Conservation (phyloP, 2,329 filamentous ascomycete genomes). For the Exophiala alcalophila region DNA sequence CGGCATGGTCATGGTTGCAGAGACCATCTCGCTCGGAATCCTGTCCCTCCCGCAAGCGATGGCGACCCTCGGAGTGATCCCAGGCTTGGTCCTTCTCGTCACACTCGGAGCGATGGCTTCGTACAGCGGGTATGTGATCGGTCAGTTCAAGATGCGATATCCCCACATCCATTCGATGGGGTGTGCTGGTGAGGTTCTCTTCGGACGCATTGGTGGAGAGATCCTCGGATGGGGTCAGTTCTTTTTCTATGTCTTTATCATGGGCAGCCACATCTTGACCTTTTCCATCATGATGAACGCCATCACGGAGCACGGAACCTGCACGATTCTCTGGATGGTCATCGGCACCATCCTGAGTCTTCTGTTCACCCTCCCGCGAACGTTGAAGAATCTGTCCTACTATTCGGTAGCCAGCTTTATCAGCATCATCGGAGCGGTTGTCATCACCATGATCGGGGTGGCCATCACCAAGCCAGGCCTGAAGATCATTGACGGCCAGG, state of each 20-base stretch:
- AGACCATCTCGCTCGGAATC: conserved; percentile 58
- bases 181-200: conserved; percentile 63
- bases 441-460: conserved; percentile 65
- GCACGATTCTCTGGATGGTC: conserved; percentile 62
- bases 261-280: conserved; percentile 67
- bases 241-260: conserved; percentile 65
- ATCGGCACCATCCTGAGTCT: conserved; percentile 59
- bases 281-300: conserved; percentile 67
- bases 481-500: conserved; percentile 61
- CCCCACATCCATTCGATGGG: conserved; percentile 61
- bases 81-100: conserved; percentile 55
- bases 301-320: conserved; percentile 59
- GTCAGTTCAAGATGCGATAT: conserved; percentile 56
- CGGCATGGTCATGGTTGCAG: conserved; percentile 53
- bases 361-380: conserved; percentile 59
- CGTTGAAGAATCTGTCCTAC: conserved; percentile 60
- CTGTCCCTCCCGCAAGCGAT: conserved; percentile 54
- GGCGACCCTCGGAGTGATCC: conserved; percentile 52
- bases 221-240: conserved; percentile 60
- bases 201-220: conserved; percentile 54
- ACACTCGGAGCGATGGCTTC: conserved; percentile 55
- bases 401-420: conserved; percentile 63
- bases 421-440: conserved; percentile 62
- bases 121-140: conserved; percentile 60
- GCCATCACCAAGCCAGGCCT: conserved; percentile 50